Conservation (phyloP, 2,329 filamentous ascomycete genomes). For the Exophiala sp. region DNA sequence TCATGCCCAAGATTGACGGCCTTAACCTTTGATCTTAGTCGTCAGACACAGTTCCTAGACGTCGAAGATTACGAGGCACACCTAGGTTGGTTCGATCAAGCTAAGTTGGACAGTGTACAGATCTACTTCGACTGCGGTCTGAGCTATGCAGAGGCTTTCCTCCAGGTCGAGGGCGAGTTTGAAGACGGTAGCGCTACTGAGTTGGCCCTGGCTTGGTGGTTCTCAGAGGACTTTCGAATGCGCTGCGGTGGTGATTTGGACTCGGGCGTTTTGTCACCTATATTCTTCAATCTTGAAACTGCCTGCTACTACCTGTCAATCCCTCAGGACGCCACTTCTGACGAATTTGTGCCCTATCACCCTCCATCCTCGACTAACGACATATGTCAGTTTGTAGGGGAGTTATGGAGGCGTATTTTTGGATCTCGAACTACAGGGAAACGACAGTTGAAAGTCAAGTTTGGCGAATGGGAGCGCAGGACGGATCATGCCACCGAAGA, state of each 20-base stretch:
- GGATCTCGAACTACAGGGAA: conserved; percentile 9
- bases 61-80: conserved; percentile 12
- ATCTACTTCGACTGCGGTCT: conserved; percentile 23
- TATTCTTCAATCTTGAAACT: neutral
- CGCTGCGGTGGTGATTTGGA: conserved; percentile 6
- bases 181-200: too few relatives aligned
- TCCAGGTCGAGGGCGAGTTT: neutral
- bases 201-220: too few relatives aligned
- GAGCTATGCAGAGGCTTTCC: too few relatives aligned
- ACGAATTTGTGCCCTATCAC: neutral
- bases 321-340: neutral
- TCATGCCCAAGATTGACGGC: conserved; percentile 16
- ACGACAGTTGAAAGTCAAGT: conserved; percentile 22
- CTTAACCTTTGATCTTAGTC: conserved; percentile 20
- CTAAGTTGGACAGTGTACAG: conserved; percentile 20
- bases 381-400: conserved; percentile 8
- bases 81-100: conserved; percentile 13
- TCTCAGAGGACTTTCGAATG: neutral
- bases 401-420: conserved; percentile 22
- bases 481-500: too few relatives aligned
- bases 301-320: too few relatives aligned
- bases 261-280: neutral
- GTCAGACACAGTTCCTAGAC: conserved; percentile 5
- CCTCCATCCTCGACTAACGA: conserved; percentile 13
- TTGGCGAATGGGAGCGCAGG: conserved; percentile 25